phyloP scores from a whole-genome alignment of 2,329 filamentous ascomycete species.

The Arthrobotrys sphaeroides region DNA sequence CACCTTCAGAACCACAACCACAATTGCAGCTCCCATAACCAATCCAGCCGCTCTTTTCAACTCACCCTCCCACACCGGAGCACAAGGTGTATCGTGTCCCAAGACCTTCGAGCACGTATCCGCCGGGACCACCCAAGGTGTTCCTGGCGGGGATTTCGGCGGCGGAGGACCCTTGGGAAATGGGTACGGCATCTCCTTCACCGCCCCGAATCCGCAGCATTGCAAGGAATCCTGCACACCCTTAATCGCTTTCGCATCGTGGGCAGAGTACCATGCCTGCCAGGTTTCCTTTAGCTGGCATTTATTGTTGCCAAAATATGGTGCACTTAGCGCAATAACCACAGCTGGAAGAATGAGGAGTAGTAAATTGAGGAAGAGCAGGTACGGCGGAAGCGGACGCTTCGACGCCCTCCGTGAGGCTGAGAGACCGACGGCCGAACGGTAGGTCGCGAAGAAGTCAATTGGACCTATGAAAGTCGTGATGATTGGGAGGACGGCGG shows the following conservation, averaged over 20 bases:
- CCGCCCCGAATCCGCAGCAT: conserved; percentile 32
- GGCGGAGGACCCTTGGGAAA: neutral
- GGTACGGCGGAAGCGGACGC: neutral
- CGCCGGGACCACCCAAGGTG: neutral
- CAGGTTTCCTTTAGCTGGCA: conserved; percentile 16
- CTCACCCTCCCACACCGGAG: conserved; percentile 20
- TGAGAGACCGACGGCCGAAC: neutral
- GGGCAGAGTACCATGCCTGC: conserved; percentile 25
- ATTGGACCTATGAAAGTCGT: neutral
- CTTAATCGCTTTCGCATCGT: conserved; percentile 3
- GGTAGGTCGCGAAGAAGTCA: neutral
- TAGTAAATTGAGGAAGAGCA: neutral
- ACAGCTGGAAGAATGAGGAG: neutral
- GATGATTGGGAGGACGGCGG: neutral
- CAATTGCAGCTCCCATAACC: neutral
- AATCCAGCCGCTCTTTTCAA: neutral
- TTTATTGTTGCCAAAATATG: neutral
- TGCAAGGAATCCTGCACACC: conserved; percentile 16
- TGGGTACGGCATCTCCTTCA: conserved; percentile 25
- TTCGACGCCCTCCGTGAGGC: neutral
- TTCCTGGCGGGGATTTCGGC: neutral
- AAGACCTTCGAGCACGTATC: neutral
- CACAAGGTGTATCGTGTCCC: neutral
- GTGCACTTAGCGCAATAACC: neutral
- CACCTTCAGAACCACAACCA: conserved; percentile 11